These are phyloP conservation scores for Talaromyces sp. DNA, from an alignment of 2,329 filamentous ascomycete genomes.

Conservation along the genomic window DNA sequence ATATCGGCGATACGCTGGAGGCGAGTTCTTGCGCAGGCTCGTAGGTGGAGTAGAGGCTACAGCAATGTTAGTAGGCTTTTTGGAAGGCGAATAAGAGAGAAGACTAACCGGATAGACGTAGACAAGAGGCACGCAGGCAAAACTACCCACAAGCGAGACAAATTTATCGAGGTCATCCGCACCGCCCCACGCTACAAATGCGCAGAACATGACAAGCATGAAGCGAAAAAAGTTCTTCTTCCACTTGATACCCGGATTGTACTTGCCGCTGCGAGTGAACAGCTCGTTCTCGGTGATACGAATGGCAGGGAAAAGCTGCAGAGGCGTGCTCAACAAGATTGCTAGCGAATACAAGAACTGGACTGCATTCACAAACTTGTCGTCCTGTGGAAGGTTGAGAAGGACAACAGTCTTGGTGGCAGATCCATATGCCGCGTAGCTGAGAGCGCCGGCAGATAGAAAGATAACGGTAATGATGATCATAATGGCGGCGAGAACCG, in stretches of 20 bases:
- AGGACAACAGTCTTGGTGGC: conserved; percentile 94
- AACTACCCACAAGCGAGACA: conserved; percentile 91
- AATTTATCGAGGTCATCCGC: conserved; percentile 96
- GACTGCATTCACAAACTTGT: conserved; percentile 89
- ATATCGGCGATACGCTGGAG: conserved; percentile 70
- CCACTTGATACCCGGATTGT: conserved; percentile 98
- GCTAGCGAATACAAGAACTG: conserved; percentile 97
- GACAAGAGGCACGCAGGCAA: conserved; percentile 93
- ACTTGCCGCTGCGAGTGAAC: conserved; percentile 92
- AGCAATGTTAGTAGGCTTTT: neutral
- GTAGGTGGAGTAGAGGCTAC: conserved; percentile 85
- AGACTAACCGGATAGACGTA: conserved; percentile 91
- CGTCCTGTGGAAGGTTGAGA: conserved; percentile 92
- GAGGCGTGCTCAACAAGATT: conserved; percentile 89
- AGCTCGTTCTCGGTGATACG: conserved; percentile 92
- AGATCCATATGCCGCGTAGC: conserved; percentile 93
- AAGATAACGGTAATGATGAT: conserved; percentile 90
- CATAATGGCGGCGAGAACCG: conserved; percentile 87
- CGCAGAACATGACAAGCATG: conserved; percentile 81
- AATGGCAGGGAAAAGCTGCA: conserved; percentile 97
- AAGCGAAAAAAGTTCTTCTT: conserved; percentile 98
- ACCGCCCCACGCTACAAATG: conserved; percentile 83
- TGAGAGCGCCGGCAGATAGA: conserved; percentile 83
- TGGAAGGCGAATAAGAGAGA: neutral
- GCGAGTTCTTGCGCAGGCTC: conserved; percentile 66